phyloP scores from a whole-genome alignment of 345 rosid genomes.

The Populus tremula region DNA sequence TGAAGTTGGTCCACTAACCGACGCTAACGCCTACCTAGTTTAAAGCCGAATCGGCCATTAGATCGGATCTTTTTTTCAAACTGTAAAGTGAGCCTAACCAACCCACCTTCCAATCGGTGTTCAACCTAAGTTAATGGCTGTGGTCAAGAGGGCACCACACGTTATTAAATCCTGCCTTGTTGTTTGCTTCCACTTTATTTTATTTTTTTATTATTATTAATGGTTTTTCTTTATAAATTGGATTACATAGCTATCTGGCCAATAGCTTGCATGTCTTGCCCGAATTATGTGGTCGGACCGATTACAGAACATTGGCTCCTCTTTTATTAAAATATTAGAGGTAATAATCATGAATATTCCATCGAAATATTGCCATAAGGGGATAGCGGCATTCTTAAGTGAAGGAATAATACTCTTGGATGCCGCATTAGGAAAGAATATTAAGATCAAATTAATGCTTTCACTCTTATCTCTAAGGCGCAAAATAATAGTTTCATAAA shows the following conservation, averaged over 20 bases:
- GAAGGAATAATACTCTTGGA: not conserved
- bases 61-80: too few relatives aligned
- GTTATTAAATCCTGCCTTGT: not conserved
- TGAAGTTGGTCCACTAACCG: too few relatives aligned
- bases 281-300: not conserved
- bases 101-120: too few relatives aligned
- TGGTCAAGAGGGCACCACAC: not conserved
- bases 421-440: constrained; percentile 38
- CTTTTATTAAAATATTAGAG: constrained; percentile 14
- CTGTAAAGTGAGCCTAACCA: too few relatives aligned
- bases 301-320: not conserved
- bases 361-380: constrained; percentile 16
- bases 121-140: not conserved
- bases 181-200: not conserved
- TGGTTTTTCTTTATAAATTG: not conserved
- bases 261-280: not conserved
- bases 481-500: constrained; percentile 10
- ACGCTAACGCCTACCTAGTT: too few relatives aligned
- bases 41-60: too few relatives aligned
- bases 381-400: constrained; percentile 14
- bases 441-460: not conserved
- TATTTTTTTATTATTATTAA: not conserved
- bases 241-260: not conserved
- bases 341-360: constrained; percentile 11
- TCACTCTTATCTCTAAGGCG: not conserved